These are phyloP conservation scores for Haplosporangium sp. DNA, from an alignment of 371 early-diverging fungal genomes.

Conservation along the genomic window DNA sequence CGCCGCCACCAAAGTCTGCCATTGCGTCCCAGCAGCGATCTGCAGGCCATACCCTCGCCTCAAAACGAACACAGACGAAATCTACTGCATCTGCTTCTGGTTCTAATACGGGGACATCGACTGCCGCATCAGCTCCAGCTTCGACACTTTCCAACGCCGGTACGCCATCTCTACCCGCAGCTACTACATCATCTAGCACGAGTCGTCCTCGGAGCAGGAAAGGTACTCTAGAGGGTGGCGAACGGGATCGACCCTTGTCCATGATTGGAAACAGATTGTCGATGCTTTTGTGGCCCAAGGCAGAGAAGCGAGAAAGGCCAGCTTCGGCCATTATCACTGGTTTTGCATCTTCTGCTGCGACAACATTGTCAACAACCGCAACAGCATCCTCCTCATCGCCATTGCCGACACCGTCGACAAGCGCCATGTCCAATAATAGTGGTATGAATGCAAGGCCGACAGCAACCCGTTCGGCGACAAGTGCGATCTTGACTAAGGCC, in stretches of 20 bases:
- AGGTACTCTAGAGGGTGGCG: constrained; percentile 15
- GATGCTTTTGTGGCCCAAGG: constrained; percentile 19
- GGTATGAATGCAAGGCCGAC: not conserved
- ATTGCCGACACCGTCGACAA: not conserved
- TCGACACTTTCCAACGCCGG: not conserved
- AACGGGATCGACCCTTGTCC: constrained; percentile 14
- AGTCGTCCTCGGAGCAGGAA: constrained; percentile 6
- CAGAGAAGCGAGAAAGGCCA: constrained; percentile 12
- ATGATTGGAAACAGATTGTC: constrained; percentile 23
- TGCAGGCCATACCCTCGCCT: not conserved
- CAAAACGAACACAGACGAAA: not conserved
- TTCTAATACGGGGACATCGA: not conserved
- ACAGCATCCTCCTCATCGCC: not conserved
- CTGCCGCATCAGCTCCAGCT: not conserved
- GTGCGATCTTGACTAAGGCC: constrained; percentile 6
- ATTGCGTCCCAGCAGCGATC: constrained; percentile 1
- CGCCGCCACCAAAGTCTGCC: constrained; percentile 31
- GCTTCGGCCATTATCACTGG: constrained; percentile 1
- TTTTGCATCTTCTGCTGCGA: not conserved
- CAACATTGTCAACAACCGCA: not conserved
- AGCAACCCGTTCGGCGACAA: constrained; percentile 7
- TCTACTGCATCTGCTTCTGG: not conserved
- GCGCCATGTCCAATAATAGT: not conserved
- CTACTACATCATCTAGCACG: not conserved
- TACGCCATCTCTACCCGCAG: not conserved